phyloP scores from a whole-genome alignment of 371 early-diverging fungal genomes.

The Gilbertella persicaria region DNA sequence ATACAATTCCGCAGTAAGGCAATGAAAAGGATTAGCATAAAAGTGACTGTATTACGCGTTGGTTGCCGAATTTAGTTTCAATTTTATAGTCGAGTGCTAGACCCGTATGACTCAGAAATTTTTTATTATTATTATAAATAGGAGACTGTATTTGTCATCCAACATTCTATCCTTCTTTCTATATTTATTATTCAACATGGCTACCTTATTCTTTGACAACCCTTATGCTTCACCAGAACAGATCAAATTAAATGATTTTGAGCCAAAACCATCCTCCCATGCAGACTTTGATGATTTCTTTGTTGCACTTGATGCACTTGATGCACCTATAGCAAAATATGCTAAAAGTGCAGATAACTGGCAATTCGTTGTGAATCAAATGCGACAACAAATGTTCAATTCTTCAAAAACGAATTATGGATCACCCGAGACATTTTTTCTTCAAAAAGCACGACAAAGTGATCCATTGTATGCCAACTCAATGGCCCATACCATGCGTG shows the following conservation, averaged over 20 bases:
- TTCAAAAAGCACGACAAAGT: constrained; percentile 7
- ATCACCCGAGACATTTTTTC: constrained; percentile 27
- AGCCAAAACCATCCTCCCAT: too few species aligned
- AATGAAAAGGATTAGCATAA: too few species aligned
- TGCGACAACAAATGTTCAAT: constrained; percentile 37
- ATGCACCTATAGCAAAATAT: background rate
- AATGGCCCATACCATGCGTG: background rate
- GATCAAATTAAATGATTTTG: constrained; percentile 1
- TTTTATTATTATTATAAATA: background rate
- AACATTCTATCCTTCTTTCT: background rate
- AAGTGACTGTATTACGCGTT: too few species aligned
- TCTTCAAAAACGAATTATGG: constrained; percentile 23
- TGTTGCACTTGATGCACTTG: background rate
- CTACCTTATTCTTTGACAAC: constrained; percentile 11
- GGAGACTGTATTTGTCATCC: too few species aligned
- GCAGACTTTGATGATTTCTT: constrained; percentile 15
- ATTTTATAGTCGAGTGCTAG: too few species aligned
- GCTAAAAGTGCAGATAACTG: background rate
- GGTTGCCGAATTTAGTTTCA: too few species aligned
- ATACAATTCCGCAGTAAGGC: too few species aligned
- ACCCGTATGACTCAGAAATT: too few species aligned
- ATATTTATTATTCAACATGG: background rate
- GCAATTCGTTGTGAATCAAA: constrained; percentile 16
- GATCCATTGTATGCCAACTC: background rate
- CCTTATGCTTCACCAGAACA: constrained; percentile 1